Evolutionary conservation across 352 stramenopile species (phyloP).

Genomic region (Pythium sukuiense): DNA sequence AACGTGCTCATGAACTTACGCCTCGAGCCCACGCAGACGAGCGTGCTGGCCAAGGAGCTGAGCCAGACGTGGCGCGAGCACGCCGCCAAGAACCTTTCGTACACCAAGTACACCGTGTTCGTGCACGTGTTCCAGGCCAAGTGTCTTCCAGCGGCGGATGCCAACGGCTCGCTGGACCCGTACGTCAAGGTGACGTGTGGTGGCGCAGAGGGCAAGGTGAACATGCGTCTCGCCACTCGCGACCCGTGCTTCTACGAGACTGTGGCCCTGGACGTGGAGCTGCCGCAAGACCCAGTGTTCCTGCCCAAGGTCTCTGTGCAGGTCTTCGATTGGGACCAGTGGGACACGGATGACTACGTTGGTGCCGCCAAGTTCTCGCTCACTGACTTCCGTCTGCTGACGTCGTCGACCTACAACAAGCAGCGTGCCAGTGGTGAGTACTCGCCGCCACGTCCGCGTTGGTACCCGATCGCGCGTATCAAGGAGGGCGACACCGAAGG

Average conservation of each 20-base stretch:
- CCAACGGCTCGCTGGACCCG: conserved; percentile 73
- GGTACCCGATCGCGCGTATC: conserved; percentile 68
- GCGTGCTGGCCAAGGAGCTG: conserved; percentile 36
- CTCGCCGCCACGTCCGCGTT: conserved; percentile 56
- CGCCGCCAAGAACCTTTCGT: conserved; percentile 49
- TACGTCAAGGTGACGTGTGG: conserved; percentile 87
- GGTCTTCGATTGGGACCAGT: conserved; percentile 78
- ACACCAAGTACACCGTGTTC: conserved; percentile 80
- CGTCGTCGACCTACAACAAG: conserved; percentile 57
- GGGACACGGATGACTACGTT: conserved; percentile 72
- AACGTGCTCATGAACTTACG: conserved; percentile 81
- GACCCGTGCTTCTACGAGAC: conserved; percentile 89
- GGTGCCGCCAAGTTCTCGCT: conserved; percentile 60
- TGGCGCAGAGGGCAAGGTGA: conserved; percentile 64
- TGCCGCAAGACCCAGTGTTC: conserved; percentile 65
- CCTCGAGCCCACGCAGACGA: conserved; percentile 42
- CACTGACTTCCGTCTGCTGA: conserved; percentile 57
- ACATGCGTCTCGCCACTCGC: conserved; percentile 57
- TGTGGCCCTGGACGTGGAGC: conserved; percentile 65
- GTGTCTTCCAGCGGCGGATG: conserved; percentile 66
- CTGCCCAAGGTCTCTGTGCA: conserved; percentile 73
- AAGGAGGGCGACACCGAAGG: conserved; percentile 66
- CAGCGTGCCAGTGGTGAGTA: conserved; percentile 51
- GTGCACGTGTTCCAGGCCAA: conserved; percentile 84
- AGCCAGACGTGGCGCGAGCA: conserved; percentile 60